Conservation (phyloP, 2,329 filamentous ascomycete species). For the Sclerotinia minor region DNA sequence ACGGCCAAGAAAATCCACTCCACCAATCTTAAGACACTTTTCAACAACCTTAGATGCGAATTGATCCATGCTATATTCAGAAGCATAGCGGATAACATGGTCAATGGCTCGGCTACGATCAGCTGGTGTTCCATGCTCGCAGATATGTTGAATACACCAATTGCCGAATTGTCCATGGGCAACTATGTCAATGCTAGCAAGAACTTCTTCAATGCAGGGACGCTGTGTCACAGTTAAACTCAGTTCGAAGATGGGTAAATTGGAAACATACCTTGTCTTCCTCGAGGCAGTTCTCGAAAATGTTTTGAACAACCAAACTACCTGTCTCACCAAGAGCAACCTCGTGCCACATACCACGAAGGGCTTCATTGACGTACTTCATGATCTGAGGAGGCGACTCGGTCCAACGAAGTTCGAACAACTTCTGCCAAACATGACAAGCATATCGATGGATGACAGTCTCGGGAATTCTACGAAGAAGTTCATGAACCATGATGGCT, state of each 20-base stretch:
- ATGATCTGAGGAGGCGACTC: constrained; percentile 96
- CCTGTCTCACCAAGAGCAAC: constrained; percentile 96
- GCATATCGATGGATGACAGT: constrained; percentile 98
- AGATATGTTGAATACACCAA: constrained; percentile 99
- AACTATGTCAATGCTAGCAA: constrained; percentile 92
- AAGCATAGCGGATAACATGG: constrained; percentile 88
- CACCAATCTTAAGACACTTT: constrained; percentile 97
- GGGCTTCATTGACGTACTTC: constrained; percentile 94
- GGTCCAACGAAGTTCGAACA: constrained; percentile 96
- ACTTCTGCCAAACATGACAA: constrained; percentile 99
- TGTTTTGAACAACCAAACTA: constrained; percentile 97
- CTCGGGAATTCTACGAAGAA: constrained; percentile 91
- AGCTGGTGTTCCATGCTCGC: constrained; percentile 87
- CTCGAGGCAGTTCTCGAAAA: constrained; percentile 98
- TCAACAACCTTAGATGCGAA: constrained; percentile 99
- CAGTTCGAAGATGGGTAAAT: background rate
- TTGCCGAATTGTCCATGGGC: constrained; percentile 98
- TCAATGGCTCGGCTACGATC: constrained; percentile 94
- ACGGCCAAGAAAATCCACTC: constrained; percentile 82
- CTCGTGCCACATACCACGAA: constrained; percentile 97
- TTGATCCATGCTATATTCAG: constrained; percentile 98
- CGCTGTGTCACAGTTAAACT: constrained; percentile 58
- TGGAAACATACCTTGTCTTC: constrained; percentile 79
- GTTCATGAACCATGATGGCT: constrained; percentile 96
- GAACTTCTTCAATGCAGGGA: constrained; percentile 94